Conservation (phyloP, 495 filamentous ascomycete species). For the Tuber indicum region DNA sequence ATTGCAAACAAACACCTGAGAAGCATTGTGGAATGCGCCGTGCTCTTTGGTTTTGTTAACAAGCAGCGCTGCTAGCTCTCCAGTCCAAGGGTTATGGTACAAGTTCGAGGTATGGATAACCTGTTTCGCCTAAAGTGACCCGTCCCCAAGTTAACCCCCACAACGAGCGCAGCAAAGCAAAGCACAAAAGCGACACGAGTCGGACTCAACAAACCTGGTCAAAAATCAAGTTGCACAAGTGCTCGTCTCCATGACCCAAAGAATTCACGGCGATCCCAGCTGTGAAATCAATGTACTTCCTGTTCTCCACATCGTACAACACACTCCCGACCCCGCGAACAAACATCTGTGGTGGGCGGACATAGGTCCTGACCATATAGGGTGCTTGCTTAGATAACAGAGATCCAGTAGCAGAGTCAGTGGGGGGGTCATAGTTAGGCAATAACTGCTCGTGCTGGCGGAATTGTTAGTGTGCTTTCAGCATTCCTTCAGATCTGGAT, state of each 20-base stretch:
- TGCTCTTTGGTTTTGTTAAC: constrained; percentile 65
- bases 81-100: constrained; percentile 93
- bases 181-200: not conserved
- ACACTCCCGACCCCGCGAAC: constrained; percentile 77
- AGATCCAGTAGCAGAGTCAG: constrained; percentile 67
- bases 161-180: not conserved
- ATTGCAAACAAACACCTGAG: constrained; percentile 88
- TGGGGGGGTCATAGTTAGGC: constrained; percentile 68
- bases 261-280: constrained; percentile 93
- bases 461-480: constrained; percentile 5
- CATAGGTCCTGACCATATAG: constrained; percentile 93
- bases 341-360: constrained; percentile 84
- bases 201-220: constrained; percentile 57
- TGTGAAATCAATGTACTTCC: constrained; percentile 86
- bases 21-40: constrained; percentile 71
- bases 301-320: constrained; percentile 82
- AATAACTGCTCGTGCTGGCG: constrained; percentile 58
- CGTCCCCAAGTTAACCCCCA: constrained; percentile 33
- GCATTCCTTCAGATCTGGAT: not conserved
- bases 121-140: constrained; percentile 52
- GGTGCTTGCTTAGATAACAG: constrained; percentile 65
- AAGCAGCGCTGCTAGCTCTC: constrained; percentile 76
- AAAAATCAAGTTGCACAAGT: constrained; percentile 57
- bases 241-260: constrained; percentile 77
- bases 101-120: constrained; percentile 89